These are phyloP conservation scores for Tolypocladium amazonense DNA, from an alignment of 2,329 filamentous ascomycete species.

Conservation along the genomic window DNA sequence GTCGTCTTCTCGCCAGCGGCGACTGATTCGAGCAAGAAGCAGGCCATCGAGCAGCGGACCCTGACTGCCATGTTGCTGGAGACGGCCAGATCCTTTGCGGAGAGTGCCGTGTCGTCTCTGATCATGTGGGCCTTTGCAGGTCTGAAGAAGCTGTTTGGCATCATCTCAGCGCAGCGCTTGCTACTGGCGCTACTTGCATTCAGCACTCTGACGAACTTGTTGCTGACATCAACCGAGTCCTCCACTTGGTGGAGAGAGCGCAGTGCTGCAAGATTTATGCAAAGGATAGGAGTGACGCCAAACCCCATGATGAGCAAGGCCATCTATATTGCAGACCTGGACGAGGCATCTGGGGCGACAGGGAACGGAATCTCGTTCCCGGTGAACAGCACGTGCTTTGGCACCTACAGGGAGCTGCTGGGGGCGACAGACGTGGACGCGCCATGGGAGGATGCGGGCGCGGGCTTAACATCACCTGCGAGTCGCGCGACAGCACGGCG, in stretches of 20 bases:
- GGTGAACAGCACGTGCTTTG: conserved; percentile 45
- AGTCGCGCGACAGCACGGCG: conserved; percentile 49
- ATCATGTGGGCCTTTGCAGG: conserved; percentile 67
- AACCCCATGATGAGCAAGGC: conserved; percentile 74
- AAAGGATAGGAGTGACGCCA: conserved; percentile 65
- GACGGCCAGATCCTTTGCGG: conserved; percentile 58
- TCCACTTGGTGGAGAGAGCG: conserved; percentile 80
- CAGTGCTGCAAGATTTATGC: conserved; percentile 72
- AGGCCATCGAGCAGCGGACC: conserved; percentile 49
- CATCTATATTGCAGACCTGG: conserved; percentile 73
- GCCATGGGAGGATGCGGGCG: conserved; percentile 41
- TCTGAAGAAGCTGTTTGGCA: conserved; percentile 54
- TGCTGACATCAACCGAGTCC: conserved; percentile 63
- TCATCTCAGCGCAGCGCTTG: conserved; percentile 62
- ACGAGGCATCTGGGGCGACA: conserved; percentile 42
- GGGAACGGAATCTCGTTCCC: conserved; percentile 23
- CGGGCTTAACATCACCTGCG: conserved; percentile 32
- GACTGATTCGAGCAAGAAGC: conserved; percentile 37
- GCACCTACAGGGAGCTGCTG: conserved; percentile 49
- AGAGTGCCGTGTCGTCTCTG: conserved; percentile 64
- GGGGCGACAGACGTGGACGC: conserved; percentile 48
- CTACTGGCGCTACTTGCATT: conserved; percentile 58
- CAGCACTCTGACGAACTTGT: conserved; percentile 62
- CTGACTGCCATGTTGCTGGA: conserved; percentile 63
- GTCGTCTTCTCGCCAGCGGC: conserved; percentile 46